Evolutionary conservation across 768 basidiomycete species (phyloP), one percentile per base, ranked within the genome.

Genomic region (Polyporus arcularius): DNA sequence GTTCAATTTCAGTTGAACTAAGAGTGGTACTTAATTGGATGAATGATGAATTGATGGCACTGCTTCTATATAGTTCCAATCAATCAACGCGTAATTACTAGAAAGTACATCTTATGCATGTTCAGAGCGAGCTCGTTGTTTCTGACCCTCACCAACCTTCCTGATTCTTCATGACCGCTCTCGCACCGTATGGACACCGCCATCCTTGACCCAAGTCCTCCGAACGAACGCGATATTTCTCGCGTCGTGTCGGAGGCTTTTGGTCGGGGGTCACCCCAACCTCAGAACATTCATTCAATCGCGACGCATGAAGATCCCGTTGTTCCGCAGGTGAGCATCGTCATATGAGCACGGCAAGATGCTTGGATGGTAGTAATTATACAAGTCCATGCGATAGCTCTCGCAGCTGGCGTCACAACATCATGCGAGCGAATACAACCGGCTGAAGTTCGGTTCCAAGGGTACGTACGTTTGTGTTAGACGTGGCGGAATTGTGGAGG

Each of bases 391-490:
- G 51, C 55, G 32, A 14, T 58, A 86, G 79, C 81, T 89, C 50
- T 78, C 80, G 1, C 73, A 69, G 3, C 75, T 92, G 16, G 88
- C 89, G 2, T 90, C 88, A 6, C 89, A 92, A 65, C 87, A 91
- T 73, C 90, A 92, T 65, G 55, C 68, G 57, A 88, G 86, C 74
- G 84, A 87, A 47, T 91, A 92, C 71, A 89, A 82, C 66, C 80
- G 82, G 55, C 71, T 85, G 28, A 90, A 91, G 72, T 86, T 84
- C 60, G 91, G 90, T 5, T 71, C 72, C 14, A 66, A 62, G 42
- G 70, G 71, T 72, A n/a, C 58, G 77, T 75, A 73, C 35, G 11
- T 35, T n/a, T 14, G 58, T 55, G 15, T 28, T 45, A 2, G 31
- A 39, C 28, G 21, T 31, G 35, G 39, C n/a, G 5, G 12, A 30